Conservation (phyloP, 1,139 yeast species). For the Pneumocystis wakefieldiae region DNA sequence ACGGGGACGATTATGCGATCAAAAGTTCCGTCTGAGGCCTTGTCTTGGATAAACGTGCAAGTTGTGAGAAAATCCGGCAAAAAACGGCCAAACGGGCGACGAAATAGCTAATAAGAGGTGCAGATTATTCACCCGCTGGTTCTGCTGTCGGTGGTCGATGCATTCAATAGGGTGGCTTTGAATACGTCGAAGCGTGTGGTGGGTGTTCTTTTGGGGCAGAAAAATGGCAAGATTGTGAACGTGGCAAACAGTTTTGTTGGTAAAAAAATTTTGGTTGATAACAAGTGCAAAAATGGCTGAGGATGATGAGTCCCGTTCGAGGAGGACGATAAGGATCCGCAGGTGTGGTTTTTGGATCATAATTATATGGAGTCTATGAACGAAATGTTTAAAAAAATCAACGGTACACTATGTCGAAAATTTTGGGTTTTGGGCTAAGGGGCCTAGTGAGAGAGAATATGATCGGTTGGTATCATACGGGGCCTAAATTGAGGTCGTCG, state of each 20-base stretch:
- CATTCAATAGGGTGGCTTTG: slow-evolving; percentile 70
- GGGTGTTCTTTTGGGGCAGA: slow-evolving; percentile 86
- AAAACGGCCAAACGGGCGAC: not conserved
- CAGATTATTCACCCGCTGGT: slow-evolving; percentile 82
- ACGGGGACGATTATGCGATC: slow-evolving; percentile 14
- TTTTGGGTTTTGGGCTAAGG: not conserved
- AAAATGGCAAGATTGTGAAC: slow-evolving; percentile 28
- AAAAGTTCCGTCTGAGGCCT: slow-evolving; percentile 15
- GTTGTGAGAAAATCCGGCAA: slow-evolving; percentile 29
- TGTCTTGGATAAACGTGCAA: slow-evolving; percentile 32
- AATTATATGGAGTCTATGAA: slow-evolving; percentile 93
- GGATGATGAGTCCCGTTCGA: slow-evolving; percentile 69
- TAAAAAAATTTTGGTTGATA: not conserved
- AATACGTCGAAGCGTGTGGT: slow-evolving; percentile 57
- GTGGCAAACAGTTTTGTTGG: slow-evolving; percentile 34
- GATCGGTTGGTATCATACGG: slow-evolving; percentile 98
- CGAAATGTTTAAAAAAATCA: slow-evolving; percentile 93
- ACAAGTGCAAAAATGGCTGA: slow-evolving; percentile 14
- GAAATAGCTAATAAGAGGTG: not conserved
- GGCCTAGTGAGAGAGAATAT: slow-evolving; percentile 58
- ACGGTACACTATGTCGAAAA: slow-evolving; percentile 28
- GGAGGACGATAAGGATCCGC: slow-evolving; percentile 82
- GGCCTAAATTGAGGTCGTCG: slow-evolving; percentile 77
- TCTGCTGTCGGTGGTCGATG: slow-evolving; percentile 85
- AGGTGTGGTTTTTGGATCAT: slow-evolving; percentile 97